A percentile compares a stretch with the other conserved stretches of the same genome.
These are phyloP conservation scores for Chlorella sp. DNA, from an alignment of 139 green algal genomes.

Conservation along the genomic window DNA sequence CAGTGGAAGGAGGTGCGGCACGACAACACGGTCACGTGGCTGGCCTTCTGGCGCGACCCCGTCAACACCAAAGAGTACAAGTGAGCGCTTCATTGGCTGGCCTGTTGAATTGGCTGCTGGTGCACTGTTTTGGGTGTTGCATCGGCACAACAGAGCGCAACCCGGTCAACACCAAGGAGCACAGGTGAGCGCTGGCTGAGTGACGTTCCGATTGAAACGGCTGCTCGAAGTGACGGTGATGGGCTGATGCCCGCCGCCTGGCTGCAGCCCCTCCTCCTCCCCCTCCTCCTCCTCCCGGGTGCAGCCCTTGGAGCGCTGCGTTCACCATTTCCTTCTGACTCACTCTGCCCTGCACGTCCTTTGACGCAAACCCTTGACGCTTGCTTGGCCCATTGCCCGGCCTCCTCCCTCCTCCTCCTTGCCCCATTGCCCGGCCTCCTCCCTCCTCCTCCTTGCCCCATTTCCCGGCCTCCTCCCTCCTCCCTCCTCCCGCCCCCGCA, in stretches of 20 bases:
- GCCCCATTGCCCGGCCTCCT: not conserved
- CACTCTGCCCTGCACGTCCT: too few relatives aligned
- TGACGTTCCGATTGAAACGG: too few relatives aligned
- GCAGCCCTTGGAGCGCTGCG: too few relatives aligned
- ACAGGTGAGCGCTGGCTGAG: conserved; percentile 23
- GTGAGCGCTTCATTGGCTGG: not conserved
- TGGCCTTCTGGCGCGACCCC: conserved; percentile 98
- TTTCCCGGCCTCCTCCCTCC: not conserved
- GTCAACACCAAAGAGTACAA: conserved; percentile 80
- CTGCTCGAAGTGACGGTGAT: too few relatives aligned
- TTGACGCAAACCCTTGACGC: too few relatives aligned
- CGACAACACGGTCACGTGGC: conserved; percentile 97
- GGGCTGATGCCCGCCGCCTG: too few relatives aligned
- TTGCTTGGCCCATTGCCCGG: too few relatives aligned
- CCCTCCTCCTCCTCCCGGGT: too few relatives aligned
- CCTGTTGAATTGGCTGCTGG: not conserved
- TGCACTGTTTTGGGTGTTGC: not conserved
- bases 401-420: not conserved
- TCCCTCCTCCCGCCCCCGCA: conserved; percentile 42
- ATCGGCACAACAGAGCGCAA: conserved; percentile 74
- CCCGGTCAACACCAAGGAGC: conserved; percentile 85
- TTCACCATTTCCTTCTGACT: too few relatives aligned
- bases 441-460: not conserved
- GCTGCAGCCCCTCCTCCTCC: too few relatives aligned
- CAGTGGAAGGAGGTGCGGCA: conserved; percentile 80